Conservation (phyloP, 345 rosid species). For the rapeseed (Brassica napus) region Da-Ae NC_063435.1:5077501-5078000, state of each 20-base stretch:
- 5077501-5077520: conserved; percentile 8
- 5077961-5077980: neutral
- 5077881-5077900: conserved; percentile 50
- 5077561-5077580: conserved; percentile 44
- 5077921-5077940: conserved; percentile 43
- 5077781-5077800: neutral
- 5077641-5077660: conserved; percentile 51
- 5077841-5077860: conserved; percentile 45
- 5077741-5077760: neutral
- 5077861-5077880: conserved; percentile 49
- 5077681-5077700: neutral
- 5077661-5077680: conserved; percentile 52
- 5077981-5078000: neutral
- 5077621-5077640: conserved; percentile 67
- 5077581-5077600: conserved; percentile 50
- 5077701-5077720: neutral
- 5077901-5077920: conserved; percentile 47
- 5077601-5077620: conserved; percentile 45
- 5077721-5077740: neutral
- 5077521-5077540: neutral
- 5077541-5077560: conserved; percentile 50
- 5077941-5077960: neutral
- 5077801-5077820: neutral
- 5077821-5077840: conserved; percentile 49
- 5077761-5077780: neutral